Evolutionary conservation across 352 stramenopile species (phyloP).

Genomic region (Phytophthora sp.): DNA sequence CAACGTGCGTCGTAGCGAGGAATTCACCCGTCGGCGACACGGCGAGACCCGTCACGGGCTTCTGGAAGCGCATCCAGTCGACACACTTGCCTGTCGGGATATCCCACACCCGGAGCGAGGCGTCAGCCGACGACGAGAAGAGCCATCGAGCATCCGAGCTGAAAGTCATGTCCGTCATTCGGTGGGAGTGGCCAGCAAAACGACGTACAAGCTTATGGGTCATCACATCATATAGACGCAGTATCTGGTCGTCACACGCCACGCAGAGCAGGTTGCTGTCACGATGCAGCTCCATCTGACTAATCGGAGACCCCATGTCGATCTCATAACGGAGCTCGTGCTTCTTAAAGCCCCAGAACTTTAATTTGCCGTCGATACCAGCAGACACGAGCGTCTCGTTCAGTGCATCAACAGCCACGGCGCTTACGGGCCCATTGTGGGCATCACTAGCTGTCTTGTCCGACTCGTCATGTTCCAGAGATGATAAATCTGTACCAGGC

Average conservation of each 20-base stretch:
- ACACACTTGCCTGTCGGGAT: conserved; percentile 95
- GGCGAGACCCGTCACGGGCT: conserved; percentile 90
- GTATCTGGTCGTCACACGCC: conserved; percentile 88
- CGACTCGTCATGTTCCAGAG: conserved; percentile 42
- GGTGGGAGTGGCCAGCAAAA: conserved; percentile 84
- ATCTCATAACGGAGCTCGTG: conserved; percentile 73
- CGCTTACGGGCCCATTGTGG: conserved; percentile 85
- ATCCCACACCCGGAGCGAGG: conserved; percentile 93
- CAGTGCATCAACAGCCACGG: conserved; percentile 87
- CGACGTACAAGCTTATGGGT: conserved; percentile 89
- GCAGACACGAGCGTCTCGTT: conserved; percentile 84
- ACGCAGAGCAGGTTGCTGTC: conserved; percentile 90
- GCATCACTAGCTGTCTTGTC: conserved; percentile 40
- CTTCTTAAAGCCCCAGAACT: conserved; percentile 92
- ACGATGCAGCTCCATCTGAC: conserved; percentile 83
- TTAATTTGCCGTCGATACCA: conserved; percentile 88
- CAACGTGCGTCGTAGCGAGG: conserved; percentile 94
- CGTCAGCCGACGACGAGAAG: conserved; percentile 86
- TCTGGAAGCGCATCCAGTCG: conserved; percentile 95
- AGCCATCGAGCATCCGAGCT: conserved; percentile 91
- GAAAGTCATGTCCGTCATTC: conserved; percentile 91
- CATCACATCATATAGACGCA: conserved; percentile 87
- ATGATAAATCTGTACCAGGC: conserved; percentile 47
- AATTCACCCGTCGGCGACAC: conserved; percentile 96
- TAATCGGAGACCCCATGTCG: conserved; percentile 79